Evolutionary conservation across 2,329 filamentous ascomycete genomes (phyloP).

Genomic region (Epichloe brachyelytri): DNA sequence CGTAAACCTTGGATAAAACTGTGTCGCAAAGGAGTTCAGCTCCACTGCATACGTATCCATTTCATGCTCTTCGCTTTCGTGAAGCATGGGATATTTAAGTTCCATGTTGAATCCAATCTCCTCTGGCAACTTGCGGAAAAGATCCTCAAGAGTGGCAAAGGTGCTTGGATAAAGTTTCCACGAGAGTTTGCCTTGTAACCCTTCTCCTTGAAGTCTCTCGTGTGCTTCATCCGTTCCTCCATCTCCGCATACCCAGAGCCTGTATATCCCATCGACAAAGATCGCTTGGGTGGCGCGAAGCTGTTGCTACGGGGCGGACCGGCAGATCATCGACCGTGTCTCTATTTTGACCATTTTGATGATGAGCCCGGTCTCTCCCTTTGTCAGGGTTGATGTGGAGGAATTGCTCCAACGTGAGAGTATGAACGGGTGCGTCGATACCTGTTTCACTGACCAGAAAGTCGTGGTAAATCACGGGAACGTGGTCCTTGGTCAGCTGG

Average conservation of each 20-base stretch:
- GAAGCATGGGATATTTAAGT: conserved; percentile 97
- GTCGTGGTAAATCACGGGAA: conserved; percentile 97
- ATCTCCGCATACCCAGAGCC: conserved; percentile 28
- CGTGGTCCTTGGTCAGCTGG: conserved; percentile 95
- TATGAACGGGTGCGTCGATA: conserved; percentile 92
- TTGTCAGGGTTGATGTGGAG: conserved; percentile 65
- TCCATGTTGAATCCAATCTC: conserved; percentile 95
- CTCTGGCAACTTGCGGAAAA: conserved; percentile 74
- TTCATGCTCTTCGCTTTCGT: conserved; percentile 86
- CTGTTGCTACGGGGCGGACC: conserved; percentile 22
- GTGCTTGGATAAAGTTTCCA: conserved; percentile 88
- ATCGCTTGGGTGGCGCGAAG: conserved; percentile 30
- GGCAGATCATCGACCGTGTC: conserved; percentile 2
- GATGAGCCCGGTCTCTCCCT: conserved; percentile 4
- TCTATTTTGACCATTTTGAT: neutral
- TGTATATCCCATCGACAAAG: conserved; percentile 41
- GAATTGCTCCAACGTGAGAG: conserved; percentile 88
- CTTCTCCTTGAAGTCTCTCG: conserved; percentile 83
- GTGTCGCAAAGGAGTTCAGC: conserved; percentile 91
- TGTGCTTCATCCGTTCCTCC: conserved; percentile 91
- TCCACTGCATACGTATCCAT: conserved; percentile 97
- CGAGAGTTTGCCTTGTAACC: conserved; percentile 94
- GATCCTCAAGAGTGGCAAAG: conserved; percentile 85
- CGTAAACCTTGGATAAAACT: conserved; percentile 80
- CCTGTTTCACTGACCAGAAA: conserved; percentile 96